Conservation (phyloP, 495 filamentous ascomycete species). For the Symbiotaphrina buchneri region DNA sequence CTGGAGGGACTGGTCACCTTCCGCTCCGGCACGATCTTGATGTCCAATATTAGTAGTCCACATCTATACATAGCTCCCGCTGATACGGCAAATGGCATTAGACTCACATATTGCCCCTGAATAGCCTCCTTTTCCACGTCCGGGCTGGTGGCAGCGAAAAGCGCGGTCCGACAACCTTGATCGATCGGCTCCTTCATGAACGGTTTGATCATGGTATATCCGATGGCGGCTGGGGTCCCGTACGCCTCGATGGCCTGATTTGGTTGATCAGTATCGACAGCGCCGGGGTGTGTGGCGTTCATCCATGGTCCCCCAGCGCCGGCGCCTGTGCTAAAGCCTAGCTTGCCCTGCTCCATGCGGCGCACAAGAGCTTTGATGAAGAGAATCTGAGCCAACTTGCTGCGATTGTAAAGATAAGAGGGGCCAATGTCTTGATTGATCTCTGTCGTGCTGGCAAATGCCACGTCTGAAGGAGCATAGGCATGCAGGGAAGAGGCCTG, state of each 20-base stretch:
- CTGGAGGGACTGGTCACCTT: conserved; percentile 20
- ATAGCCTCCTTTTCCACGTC: conserved; percentile 21
- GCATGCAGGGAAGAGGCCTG: conserved; percentile 32
- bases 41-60: background rate
- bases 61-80: background rate
- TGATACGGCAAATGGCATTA: background rate
- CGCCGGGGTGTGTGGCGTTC: conserved; percentile 26
- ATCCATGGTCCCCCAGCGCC: conserved; percentile 14
- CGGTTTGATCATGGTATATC: conserved; percentile 14
- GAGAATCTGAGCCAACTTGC: conserved; percentile 31
- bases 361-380: conserved; percentile 16
- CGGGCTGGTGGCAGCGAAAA: conserved; percentile 24
- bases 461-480: conserved; percentile 16
- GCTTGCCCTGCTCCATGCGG: conserved; percentile 12
- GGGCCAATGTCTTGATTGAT: conserved; percentile 31
- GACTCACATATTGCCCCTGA: conserved; percentile 21
- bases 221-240: conserved; percentile 18
- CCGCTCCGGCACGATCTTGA: conserved; percentile 25
- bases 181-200: conserved; percentile 27
- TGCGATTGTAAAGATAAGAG: conserved; percentile 25
- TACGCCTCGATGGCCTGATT: conserved; percentile 30
- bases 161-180: conserved; percentile 20
- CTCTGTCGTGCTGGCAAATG: conserved; percentile 24
- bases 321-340: conserved; percentile 12
- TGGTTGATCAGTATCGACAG: conserved; percentile 23